These are phyloP conservation scores for Cucumis cinereus DNA, from an alignment of 306 rosid genomes.

Conservation along the genomic window DNA sequence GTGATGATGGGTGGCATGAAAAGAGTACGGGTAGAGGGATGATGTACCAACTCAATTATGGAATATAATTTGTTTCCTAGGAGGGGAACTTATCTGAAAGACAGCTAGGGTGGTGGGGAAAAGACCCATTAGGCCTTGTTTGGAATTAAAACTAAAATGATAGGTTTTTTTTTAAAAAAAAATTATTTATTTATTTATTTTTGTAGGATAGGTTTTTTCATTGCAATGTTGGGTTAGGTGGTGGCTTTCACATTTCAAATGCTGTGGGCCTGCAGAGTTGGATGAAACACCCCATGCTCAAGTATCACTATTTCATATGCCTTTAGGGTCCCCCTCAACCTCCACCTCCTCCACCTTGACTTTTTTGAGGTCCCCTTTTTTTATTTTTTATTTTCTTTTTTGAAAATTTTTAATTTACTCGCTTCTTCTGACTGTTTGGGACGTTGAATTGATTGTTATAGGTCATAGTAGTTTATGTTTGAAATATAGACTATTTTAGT, in stretches of 20 bases:
- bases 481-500: too few species aligned
- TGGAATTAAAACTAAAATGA: constrained; percentile 18
- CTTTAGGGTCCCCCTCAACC: constrained; percentile 39
- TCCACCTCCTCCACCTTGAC: constrained; percentile 4
- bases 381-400: too few species aligned
- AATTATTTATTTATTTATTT: too few species aligned
- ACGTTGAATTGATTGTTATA: too few species aligned
- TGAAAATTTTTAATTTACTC: too few species aligned
- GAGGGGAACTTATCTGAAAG: constrained; percentile 44
- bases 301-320: constrained; percentile 22
- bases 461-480: too few species aligned
- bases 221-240: constrained; percentile 22
- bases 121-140: constrained; percentile 28
- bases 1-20: not conserved
- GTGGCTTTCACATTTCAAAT: constrained; percentile 21
- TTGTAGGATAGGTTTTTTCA: constrained; percentile 24
- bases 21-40: not conserved
- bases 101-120: constrained; percentile 45
- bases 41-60: not conserved
- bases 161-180: not conserved
- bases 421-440: too few species aligned
- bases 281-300: constrained; percentile 54
- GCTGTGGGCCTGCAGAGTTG: constrained; percentile 36
- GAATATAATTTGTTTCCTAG: constrained; percentile 47
- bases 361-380: not conserved